Base-by-base conservation (phyloP, 495 filamentous ascomycete species). In the Sphaerosporella brunnea region DNA sequence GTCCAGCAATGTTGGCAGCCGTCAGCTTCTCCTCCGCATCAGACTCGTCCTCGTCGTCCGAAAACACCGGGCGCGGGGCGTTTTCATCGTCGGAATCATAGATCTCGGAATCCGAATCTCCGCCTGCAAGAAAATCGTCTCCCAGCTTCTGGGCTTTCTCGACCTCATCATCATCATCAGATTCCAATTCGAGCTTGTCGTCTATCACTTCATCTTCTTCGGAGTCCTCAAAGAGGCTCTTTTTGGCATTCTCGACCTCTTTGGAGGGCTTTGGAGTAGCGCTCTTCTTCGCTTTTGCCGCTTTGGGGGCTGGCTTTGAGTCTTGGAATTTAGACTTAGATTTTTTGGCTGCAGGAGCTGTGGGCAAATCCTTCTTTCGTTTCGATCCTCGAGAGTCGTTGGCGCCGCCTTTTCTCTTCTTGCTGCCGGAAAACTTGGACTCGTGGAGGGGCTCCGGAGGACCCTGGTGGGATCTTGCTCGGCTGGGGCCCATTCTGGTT, bases 401-500 rank as follows among this genome's bases (percentile, higher is more conserved):
- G 37, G 69, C 60, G 35, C 64, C 62, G 51, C 73, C 73, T 59
- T 75, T 76, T 52, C 78, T 81, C 72, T 86, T 87, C 52, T 70
- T 72, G 20, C 67, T 62, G 40, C 61, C 63, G 49, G 63, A 71
- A 51, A 82, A 76, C 56, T 79, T 80, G 21, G 74, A 77, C 63
- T 93, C 85, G 54, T 88, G 80, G 49, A 94, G 73, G 23, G 77
- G 72, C 49, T 77, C 72, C 24, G 92, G 92, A 51, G 81, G 73
- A 28, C 84, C 92, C 69, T 97, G 90, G 66, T 96, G 94, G 62
- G 82, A 78, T 79, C 94, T 88, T 52, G 90, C 85, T 57, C 85
- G 82, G 52, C 84, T 82, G 49, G 73, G 69, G 66, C 87, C 87
- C 87, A 94, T 95, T 62, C 63, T 77, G 46, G 42, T 19, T 23